Base-by-base conservation (phyloP, 2,329 filamentous ascomycete species). In the Penicillium sp. region DNA sequence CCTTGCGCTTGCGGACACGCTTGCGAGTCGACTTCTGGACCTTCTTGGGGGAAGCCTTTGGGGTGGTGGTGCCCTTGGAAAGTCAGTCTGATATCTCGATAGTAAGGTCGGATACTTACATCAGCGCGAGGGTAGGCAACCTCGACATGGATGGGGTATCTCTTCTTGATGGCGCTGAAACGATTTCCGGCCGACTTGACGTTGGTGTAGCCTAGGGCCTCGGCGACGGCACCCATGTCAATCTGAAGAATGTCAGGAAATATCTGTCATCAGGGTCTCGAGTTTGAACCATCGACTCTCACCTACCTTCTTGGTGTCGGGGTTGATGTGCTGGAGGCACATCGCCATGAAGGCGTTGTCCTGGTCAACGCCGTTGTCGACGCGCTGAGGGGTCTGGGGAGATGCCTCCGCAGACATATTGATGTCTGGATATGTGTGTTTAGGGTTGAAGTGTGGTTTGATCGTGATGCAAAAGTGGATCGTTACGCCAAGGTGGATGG, bases 101-200 rank as follows among this genome's bases (percentile, higher is more conserved):
- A 37, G 38, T 6, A n/a, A 6, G 1, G 0, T 28, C 12, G 10
- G 15, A 3, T n/a, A 50, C 48, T 49, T 54, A 35, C 52, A 22
- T 42, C 47, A n/a, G 10, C 10, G 7, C 52, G 41, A 12, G 38
- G 14, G 14, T 49, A 53, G 25, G 37, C 37, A 12, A 41, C 20
- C 17, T 57, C 54, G 3, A 54, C 6, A 15, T 31, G 20, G 43
- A 75, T 57, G 5, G 63, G 62, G 45, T 69, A 69, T 15, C 66
- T 65, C 51, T 72, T 72, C 20, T 67, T 64, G 10, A 75, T 34
- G 1, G 50, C 25, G 20, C 69, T 60, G 34, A 71, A 67, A 12
- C 72, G 67, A 52, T 75, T 75, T 1, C 61, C 67, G 6, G 68
- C 69, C 0, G 69, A 73, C 6, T 50, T 59, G 12, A 64, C 57